Evolutionary conservation across 1,284 basidiomycete genomes (phyloP).

Genomic region (Thecaphora thlaspeos): DNA sequence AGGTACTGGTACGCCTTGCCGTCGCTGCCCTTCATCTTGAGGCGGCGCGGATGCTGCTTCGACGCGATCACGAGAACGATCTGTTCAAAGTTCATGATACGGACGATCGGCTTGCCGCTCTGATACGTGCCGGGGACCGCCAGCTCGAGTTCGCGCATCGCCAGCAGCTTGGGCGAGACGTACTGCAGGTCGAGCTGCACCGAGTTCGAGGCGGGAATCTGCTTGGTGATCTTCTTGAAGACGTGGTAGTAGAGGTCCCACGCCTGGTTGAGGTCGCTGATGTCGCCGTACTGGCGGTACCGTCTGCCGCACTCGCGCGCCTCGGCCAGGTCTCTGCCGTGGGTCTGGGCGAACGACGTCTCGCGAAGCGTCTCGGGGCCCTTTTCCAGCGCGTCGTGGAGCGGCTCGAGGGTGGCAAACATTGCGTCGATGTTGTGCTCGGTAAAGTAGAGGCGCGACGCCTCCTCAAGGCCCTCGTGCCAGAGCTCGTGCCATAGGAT

Average conservation of each 20-base stretch:
- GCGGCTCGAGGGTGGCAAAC: constrained; percentile 88
- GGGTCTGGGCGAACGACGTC: constrained; percentile 91
- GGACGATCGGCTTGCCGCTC: constrained; percentile 80
- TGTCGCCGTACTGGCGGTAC: constrained; percentile 81
- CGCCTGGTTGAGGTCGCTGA: constrained; percentile 89
- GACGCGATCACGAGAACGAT: constrained; percentile 78
- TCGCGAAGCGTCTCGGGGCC: constrained; percentile 94
- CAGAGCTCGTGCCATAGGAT: constrained; percentile 99
- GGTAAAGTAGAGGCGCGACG: constrained; percentile 93
- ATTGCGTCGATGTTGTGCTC: constrained; percentile 99
- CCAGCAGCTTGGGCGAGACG: constrained; percentile 88
- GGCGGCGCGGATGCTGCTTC: constrained; percentile 92
- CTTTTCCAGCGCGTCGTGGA: constrained; percentile 92
- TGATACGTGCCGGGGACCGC: constrained; percentile 97
- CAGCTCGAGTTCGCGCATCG: constrained; percentile 83
- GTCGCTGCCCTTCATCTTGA: constrained; percentile 86
- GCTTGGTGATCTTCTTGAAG: constrained; percentile 95
- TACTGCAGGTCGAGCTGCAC: constrained; percentile 84
- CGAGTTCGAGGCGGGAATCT: constrained; percentile 82
- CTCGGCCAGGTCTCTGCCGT: constrained; percentile 87
- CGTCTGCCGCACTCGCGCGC: constrained; percentile 89
- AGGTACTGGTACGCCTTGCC: constrained; percentile 89
- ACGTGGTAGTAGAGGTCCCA: constrained; percentile 98
- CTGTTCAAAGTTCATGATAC: constrained; percentile 69
- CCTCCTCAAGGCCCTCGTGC: constrained; percentile 98